Evolutionary conservation across 1,284 basidiomycete species (phyloP).

Genomic region (Neonothopanus nambi): DNA sequence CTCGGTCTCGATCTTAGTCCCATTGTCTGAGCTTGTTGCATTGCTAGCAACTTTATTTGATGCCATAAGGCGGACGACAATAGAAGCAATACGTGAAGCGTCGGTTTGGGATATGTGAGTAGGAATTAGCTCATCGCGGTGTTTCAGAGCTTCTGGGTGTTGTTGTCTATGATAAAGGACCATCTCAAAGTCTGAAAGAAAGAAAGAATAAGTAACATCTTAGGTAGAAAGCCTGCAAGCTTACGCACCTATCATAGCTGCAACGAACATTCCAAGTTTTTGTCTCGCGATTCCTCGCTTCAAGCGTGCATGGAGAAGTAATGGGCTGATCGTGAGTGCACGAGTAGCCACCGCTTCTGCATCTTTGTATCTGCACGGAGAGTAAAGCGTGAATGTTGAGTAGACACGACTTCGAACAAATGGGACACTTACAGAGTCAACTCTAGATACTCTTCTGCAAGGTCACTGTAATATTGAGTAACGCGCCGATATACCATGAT

Average conservation of each 20-base stretch:
- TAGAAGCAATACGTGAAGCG: background rate
- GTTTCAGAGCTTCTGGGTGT: background rate
- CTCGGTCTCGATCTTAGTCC: background rate
- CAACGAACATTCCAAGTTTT: slow-evolving; percentile 32
- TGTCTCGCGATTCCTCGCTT: slow-evolving; percentile 43
- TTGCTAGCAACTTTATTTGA: background rate
- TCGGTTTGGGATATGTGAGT: background rate
- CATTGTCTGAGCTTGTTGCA: background rate
- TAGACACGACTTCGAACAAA: background rate
- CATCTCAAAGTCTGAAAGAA: slow-evolving; percentile 21
- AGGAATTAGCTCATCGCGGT: slow-evolving; percentile 5
- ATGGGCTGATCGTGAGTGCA: slow-evolving; percentile 42
- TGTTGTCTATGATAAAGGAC: slow-evolving; percentile 3
- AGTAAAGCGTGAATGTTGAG: background rate
- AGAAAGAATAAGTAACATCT: background rate
- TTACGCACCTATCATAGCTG: slow-evolving; percentile 37
- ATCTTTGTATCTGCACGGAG: slow-evolving; percentile 36
- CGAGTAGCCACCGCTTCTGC: slow-evolving; percentile 43
- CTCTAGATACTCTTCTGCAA: slow-evolving; percentile 10
- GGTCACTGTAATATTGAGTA: slow-evolving; percentile 9
- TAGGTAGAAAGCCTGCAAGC: background rate
- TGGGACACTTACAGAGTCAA: slow-evolving; percentile 2
- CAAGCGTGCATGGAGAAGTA: slow-evolving; percentile 42
- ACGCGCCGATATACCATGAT: background rate
- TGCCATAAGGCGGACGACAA: background rate